phyloP scores from a whole-genome alignment of 305 asterid genomes.

The Stenogyne calaminthoides region DNA sequence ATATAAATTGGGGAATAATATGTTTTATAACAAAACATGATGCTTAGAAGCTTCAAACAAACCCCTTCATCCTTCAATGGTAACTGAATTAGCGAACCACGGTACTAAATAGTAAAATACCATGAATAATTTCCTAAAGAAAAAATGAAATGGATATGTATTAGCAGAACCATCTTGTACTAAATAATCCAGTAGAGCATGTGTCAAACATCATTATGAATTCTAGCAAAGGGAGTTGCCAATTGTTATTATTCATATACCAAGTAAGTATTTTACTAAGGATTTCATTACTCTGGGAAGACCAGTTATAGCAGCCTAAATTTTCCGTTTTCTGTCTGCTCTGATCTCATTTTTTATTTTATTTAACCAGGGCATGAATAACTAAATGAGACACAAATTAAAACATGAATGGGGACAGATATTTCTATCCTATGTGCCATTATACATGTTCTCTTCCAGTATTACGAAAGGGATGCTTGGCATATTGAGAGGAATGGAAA shows the following conservation, averaged over 20 bases:
- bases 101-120: neutral
- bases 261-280: too few species aligned
- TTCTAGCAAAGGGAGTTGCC: too few species aligned
- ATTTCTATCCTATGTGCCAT: neutral
- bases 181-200: neutral
- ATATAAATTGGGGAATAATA: neutral
- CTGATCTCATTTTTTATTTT: too few species aligned
- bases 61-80: neutral
- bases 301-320: too few species aligned
- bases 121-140: neutral
- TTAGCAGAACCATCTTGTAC: neutral
- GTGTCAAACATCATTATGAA: neutral
- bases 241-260: too few species aligned
- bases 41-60: neutral
- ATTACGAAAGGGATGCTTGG: neutral
- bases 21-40: neutral
- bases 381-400: neutral
- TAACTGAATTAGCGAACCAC: neutral
- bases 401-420: neutral
- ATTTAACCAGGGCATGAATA: neutral
- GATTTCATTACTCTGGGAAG: too few species aligned
- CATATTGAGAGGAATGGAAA: too few species aligned
- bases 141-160: neutral
- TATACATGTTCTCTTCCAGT: neutral
- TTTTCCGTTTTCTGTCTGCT: too few species aligned